Conservation (phyloP, 2,329 filamentous ascomycete genomes). For the Penicillium paneum region DNA sequence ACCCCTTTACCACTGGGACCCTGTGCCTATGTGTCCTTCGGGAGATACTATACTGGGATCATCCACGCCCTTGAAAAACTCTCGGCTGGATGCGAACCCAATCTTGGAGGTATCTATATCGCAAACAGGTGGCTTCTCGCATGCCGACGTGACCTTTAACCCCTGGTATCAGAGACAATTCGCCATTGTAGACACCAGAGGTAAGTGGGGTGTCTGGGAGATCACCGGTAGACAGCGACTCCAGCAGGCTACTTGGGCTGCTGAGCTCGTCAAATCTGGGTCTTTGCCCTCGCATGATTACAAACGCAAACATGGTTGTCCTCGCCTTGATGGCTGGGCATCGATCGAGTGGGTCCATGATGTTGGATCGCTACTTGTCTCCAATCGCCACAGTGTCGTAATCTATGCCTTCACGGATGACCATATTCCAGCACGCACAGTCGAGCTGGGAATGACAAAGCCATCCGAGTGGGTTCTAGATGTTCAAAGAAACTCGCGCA, state of each 20-base stretch:
- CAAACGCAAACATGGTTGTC: neutral
- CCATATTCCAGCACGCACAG: constrained; percentile 23
- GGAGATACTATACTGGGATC: constrained; percentile 12
- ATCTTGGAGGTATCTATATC: constrained; percentile 44
- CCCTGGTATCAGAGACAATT: constrained; percentile 58
- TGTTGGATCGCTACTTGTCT: constrained; percentile 48
- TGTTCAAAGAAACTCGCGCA: constrained; percentile 43
- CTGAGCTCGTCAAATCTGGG: constrained; percentile 30
- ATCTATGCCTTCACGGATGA: constrained; percentile 34
- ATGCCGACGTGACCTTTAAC: constrained; percentile 58
- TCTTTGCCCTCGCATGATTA: constrained; percentile 27
- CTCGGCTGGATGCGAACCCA: constrained; percentile 48
- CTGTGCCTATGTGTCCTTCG: constrained; percentile 23
- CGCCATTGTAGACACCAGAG: constrained; percentile 53
- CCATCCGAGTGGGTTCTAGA: constrained; percentile 55
- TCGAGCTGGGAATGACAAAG: constrained; percentile 38
- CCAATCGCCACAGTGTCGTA: constrained; percentile 46
- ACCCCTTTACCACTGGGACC: constrained; percentile 35
- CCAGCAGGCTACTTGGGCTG: constrained; percentile 28
- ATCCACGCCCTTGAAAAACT: constrained; percentile 27
- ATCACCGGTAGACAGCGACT: constrained; percentile 35
- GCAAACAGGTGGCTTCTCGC: constrained; percentile 46
- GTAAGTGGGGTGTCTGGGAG: constrained; percentile 54
- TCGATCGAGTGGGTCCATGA: constrained; percentile 41
- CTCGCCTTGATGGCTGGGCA: constrained; percentile 45